phyloP scores from a whole-genome alignment of 257 asterid species.

The Ballota nigra region DNA sequence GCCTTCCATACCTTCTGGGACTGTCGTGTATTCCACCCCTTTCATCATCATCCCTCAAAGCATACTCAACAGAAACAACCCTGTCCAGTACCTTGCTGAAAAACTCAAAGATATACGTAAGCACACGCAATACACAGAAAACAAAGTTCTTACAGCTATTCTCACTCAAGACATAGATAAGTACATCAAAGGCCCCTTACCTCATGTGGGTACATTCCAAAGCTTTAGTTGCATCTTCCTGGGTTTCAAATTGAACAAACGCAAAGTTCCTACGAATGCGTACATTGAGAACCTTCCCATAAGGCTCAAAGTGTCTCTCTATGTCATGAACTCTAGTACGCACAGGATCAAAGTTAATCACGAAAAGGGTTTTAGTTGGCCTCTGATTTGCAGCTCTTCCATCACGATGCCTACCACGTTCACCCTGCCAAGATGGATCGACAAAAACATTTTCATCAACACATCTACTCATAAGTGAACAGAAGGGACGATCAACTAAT shows the following conservation, averaged over 20 bases:
- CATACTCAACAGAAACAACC: constrained; percentile 92
- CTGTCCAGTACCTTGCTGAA: constrained; percentile 84
- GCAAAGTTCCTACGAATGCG: constrained; percentile 89
- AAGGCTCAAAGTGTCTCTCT: constrained; percentile 85
- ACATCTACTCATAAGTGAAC: background rate
- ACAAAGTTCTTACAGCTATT: background rate
- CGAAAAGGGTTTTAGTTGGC: constrained; percentile 82
- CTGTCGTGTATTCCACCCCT: constrained; percentile 54
- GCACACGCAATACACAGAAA: background rate
- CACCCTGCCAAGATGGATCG: constrained; percentile 57
- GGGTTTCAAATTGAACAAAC: constrained; percentile 87
- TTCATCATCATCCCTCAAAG: constrained; percentile 86
- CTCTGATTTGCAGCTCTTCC: constrained; percentile 61
- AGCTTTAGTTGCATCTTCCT: constrained; percentile 90
- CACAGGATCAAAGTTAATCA: constrained; percentile 87
- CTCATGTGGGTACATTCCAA: constrained; percentile 94
- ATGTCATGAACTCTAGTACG: constrained; percentile 66
- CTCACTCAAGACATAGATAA: background rate
- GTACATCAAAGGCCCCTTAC: constrained; percentile 24
- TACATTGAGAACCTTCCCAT: constrained; percentile 76
- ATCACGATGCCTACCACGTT: constrained; percentile 77
- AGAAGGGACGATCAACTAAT: background rate
- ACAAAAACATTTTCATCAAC: background rate
- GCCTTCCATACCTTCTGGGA: constrained; percentile 69
- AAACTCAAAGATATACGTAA: constrained; percentile 3